A percentile compares a stretch with the other conserved stretches of the same genome.
Conservation (phyloP, 1,139 yeast species). For the Lipomyces yarrowii region DNA sequence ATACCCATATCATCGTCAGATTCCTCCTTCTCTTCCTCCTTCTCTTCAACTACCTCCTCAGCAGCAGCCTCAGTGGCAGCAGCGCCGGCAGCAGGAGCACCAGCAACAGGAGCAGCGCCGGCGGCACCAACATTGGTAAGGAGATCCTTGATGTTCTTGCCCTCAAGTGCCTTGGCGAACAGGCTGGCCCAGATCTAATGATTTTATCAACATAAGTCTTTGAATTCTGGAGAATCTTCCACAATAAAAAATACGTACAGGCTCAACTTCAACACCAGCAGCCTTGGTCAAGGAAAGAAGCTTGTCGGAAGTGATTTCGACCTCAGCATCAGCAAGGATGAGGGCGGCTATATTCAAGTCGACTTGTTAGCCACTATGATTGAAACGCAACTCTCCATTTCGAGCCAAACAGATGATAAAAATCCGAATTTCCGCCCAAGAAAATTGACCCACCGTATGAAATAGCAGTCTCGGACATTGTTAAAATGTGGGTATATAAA, state of each 20-base stretch:
- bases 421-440: not conserved
- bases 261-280: constrained; percentile 86
- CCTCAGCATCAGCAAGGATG: constrained; percentile 96
- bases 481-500: constrained; percentile 20
- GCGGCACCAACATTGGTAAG: constrained; percentile 77
- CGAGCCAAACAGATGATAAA: not conserved
- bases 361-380: not conserved
- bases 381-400: not conserved
- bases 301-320: constrained; percentile 93
- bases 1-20: constrained; percentile 81
- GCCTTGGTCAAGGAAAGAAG: constrained; percentile 81
- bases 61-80: constrained; percentile 59
- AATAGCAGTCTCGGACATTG: constrained; percentile 63
- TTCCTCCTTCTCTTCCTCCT: constrained; percentile 56
- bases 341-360: constrained; percentile 56
- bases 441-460: constrained; percentile 51
- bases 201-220: not conserved
- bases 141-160: constrained; percentile 92
- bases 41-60: constrained; percentile 36
- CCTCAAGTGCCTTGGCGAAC: constrained; percentile 96
- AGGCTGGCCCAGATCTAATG: constrained; percentile 84
- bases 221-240: not conserved
- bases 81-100: constrained; percentile 61
- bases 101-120: constrained; percentile 64
- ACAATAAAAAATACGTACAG: constrained; percentile 44